Base-by-base conservation (phyloP, 2,329 filamentous ascomycete genomes). In the Alternaria ventricosa region DNA sequence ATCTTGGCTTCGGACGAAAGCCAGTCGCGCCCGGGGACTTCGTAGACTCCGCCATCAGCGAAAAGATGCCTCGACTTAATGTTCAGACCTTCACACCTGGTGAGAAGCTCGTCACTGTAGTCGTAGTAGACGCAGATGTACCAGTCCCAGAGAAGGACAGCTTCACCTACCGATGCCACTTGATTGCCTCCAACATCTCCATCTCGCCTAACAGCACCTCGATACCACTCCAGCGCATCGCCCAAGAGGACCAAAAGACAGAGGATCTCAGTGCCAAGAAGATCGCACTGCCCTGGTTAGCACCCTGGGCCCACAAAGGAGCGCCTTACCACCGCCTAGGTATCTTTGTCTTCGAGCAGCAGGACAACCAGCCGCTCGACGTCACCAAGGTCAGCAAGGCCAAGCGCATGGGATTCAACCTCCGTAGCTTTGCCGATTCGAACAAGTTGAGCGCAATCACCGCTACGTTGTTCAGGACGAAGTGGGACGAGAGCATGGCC, bases 401-500 rank as follows among this genome's bases (percentile, higher is more conserved):
- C 85, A 78, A 82, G 71, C 87, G 91, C 56, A 87, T 94, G 53
- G 86, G 86, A 50, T 96, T 97, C 82, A 90, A 86, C 60, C 83
- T 97, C 65, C 90, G 93, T 76, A 88, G 87, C 65, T 91, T 96
- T 79, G 87, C 90, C 69, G 87, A 89, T 77, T 90, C 89, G 77
- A 88, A 92, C 78, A 81, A 84, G 61, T 83, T 96, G 65, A 86
- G 84, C 62, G 88, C 94, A 8, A 89, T 97, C 62, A 94, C 94
- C 46, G 92, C 93, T 72, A 92, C 89, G 77, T 83, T 99, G 72
- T 99, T 98, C 89, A 89, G 96, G 70, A 90, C 89, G 64, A 84
- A 91, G 69, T 98, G 94, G 93, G 96, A 99, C 80, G 92, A 96
- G 63, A 88, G 87, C 73, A 99, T 92, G 57, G 89, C 88, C n/a